Evolutionary conservation across 1,139 yeast species (phyloP), one percentile per base, ranked within the genome.

Genomic region (Casaregolazyma lundiana): DNA sequence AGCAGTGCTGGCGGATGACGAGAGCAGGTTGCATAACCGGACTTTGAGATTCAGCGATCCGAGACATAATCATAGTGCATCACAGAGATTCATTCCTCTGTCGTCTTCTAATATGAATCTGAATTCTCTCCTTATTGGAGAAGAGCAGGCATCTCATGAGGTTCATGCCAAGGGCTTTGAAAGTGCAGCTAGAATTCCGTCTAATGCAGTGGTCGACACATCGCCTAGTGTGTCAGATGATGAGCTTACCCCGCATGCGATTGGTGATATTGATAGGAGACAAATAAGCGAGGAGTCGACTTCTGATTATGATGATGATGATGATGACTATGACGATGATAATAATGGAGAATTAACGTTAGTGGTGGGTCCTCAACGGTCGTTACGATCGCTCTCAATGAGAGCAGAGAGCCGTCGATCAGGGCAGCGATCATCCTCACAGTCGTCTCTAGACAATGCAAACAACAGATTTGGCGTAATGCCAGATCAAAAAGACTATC

Each of bases 291-390:
- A 38, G 9, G 29, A 15, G 32, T 17, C 17, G 7, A 19, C 24
- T 18, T 50, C 39, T 5, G 54, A 49, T 18, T 45, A 41, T 2
- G 48, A 49, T 26, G 51, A 43, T 16, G 54, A 53, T 16, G 42
- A 35, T 22, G 41, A 35, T n/a, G 37, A 43, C 9, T 41, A 38
- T n/a, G 69, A 66, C 20, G 73, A 67, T 6, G 51, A 46, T 13
- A 51, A 48, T 20, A 68, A 67, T 46, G 81, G 77, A 1, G 76
- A 78, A 54, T 62, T 79, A 51, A 78, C 81, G 0, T 65, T 79
- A 30, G 79, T 77, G 9, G 75, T 78, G 52, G 68, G 76, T 65
- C 47, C 68, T 6, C 50, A 54, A 20, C 50, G 61, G n/a, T 44
- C 49, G 19, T 45, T 47, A 21, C 51, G 48, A 6, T 45, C 57